Conservation (phyloP, 176 grass and related monocot genomes). For the Canna indica region DNA sequence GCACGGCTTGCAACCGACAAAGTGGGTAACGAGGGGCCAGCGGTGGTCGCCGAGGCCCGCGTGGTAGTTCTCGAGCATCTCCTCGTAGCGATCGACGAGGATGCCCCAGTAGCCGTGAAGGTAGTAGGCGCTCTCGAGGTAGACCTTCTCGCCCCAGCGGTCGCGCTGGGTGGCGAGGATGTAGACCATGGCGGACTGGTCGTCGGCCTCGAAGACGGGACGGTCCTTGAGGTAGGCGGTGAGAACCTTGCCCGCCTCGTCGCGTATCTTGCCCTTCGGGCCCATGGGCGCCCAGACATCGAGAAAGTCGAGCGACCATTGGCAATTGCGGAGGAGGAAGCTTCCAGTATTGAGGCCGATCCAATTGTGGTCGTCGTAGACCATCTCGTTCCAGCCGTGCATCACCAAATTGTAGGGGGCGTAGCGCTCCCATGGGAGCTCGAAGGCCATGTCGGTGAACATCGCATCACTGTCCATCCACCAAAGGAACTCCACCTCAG, state of each 20-base stretch:
- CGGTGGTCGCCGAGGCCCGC: conserved; percentile 93
- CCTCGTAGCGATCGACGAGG: conserved; percentile 85
- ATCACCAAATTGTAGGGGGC: conserved; percentile 62
- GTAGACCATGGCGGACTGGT: conserved; percentile 98
- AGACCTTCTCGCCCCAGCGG: conserved; percentile 77
- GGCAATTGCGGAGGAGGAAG: conserved; percentile 89
- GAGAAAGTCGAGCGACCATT: conserved; percentile 95
- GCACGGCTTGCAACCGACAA: conserved; percentile 96
- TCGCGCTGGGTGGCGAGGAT: conserved; percentile 78
- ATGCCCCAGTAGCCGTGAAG: conserved; percentile 99
- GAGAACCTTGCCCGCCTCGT: conserved; percentile 71
- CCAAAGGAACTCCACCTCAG: conserved; percentile 94
- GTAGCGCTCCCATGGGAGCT: conserved; percentile 93
- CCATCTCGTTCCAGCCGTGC: conserved; percentile 97
- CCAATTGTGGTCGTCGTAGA: conserved; percentile 94
- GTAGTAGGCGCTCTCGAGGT: conserved; percentile 91
- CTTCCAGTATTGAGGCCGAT: conserved; percentile 96
- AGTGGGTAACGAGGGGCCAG: conserved; percentile 95
- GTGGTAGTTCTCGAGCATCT: conserved; percentile 96
- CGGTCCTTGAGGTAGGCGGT: conserved; percentile 81
- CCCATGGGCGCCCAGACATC: conserved; percentile 96
- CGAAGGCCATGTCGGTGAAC: conserved; percentile 96
- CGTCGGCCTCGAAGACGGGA: conserved; percentile 96
- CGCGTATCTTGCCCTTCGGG: conserved; percentile 80
- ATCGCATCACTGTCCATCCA: conserved; percentile 99